Base-by-base conservation (phyloP, 148 eudicot genomes). In the Cornus florida region DNA sequence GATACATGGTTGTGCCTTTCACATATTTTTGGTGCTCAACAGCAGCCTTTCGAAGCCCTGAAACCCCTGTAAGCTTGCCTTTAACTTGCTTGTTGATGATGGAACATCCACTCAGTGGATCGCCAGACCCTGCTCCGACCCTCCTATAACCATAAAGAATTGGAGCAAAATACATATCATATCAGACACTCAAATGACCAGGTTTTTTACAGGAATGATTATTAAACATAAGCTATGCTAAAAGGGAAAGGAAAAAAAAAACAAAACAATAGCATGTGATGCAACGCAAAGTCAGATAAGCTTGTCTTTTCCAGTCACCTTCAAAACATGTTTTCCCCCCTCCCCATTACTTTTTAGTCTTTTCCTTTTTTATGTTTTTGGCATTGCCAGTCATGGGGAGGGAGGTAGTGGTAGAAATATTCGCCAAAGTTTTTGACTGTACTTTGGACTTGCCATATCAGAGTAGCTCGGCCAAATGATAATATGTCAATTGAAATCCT, bases 121-220 rank as follows among this genome's bases (percentile, higher is more conserved):
- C 85, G 16, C 76, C 22, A n/a, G 94, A 88, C 79, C 97, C 97
- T 75, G 97, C 97, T 86, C 97, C 97, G 72, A 79, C 82, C 87
- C 97, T 85, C 95, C 99, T 95, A 85, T 67, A 53, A 76, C 74
- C 43, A 70, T 46, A 17, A 20, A 74, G n/a, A 81, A 69, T 64
- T 39, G 13, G 66, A 33, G 66, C 13, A 65, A 20, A 75, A 11
- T 17, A 43, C 33, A 33, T 35, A 9, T 32, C 56, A 10, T 39
- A 22, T 60, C 17, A 50, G 1, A 46, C 65, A 2, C 50, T 16
- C 28, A 31, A 69, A 6, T 69, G 24, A 56, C 13, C 7, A 32
- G 50, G 72, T 4, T 32, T 50, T 6, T 20, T 53, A 5, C 13
- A 17, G 0, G 48, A 43, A 4, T 43, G 67, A 57, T 13, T 57